Evolutionary conservation across 345 rosid genomes (phyloP).

Genomic region (Camelina sativa): DNA sequence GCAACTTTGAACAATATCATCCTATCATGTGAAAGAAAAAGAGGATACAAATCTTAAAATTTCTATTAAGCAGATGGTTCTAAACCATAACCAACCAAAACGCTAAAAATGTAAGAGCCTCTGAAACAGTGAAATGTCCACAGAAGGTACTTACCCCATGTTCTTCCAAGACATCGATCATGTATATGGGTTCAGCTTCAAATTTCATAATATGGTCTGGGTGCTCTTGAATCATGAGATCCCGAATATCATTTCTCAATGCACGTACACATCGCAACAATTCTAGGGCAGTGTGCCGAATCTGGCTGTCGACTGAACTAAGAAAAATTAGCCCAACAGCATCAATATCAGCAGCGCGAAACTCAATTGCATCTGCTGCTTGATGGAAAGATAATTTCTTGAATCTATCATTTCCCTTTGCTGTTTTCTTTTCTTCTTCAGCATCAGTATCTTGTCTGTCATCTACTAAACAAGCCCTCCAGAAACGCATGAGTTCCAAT

Average conservation of each 20-base stretch:
- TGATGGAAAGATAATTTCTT: conserved; percentile 78
- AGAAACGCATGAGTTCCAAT: conserved; percentile 96
- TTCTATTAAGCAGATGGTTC: conserved; percentile 15
- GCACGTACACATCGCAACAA: conserved; percentile 95
- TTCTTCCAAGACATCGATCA: conserved; percentile 95
- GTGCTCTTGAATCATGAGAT: conserved; percentile 60
- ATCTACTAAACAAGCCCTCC: conserved; percentile 93
- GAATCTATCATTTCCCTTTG: conserved; percentile 61
- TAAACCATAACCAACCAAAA: conserved; percentile 27
- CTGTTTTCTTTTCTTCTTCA: conserved; percentile 55
- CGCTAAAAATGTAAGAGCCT: conserved; percentile 22
- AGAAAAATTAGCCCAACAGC: conserved; percentile 97
- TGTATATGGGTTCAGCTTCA: conserved; percentile 89
- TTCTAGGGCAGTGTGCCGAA: conserved; percentile 94
- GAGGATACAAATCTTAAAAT: conserved; percentile 16
- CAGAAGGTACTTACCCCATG: conserved; percentile 73
- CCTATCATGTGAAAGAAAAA: conserved; percentile 53
- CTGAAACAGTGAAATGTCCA: conserved; percentile 25
- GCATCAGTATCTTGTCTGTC: conserved; percentile 57
- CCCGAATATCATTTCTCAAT: conserved; percentile 84
- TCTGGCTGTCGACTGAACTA: conserved; percentile 95
- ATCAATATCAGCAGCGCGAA: conserved; percentile 90
- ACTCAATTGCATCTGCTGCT: conserved; percentile 74
- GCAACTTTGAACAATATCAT: conserved; percentile 97
- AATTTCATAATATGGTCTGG: conserved; percentile 63